phyloP scores from a whole-genome alignment of 179 eudicot genomes.

The Spinacia oleracea region DNA sequence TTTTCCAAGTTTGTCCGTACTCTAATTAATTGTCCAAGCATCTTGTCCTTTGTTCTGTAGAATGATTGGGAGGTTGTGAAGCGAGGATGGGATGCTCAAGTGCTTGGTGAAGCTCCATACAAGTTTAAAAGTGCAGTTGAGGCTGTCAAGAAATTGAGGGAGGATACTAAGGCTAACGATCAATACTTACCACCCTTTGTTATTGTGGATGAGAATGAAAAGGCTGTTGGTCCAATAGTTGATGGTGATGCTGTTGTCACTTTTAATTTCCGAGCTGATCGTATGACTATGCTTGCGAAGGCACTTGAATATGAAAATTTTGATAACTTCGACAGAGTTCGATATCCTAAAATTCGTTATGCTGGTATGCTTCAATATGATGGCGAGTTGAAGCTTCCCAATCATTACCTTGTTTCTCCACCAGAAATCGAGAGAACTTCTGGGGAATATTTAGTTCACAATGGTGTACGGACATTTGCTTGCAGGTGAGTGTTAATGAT shows the following conservation, averaged over 20 bases:
- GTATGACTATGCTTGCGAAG: slow-evolving; percentile 94
- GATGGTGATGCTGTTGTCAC: slow-evolving; percentile 99
- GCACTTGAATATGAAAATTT: slow-evolving; percentile 84
- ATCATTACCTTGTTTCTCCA: slow-evolving; percentile 80
- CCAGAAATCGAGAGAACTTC: slow-evolving; percentile 96
- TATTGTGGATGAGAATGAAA: slow-evolving; percentile 73
- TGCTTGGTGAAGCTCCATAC: slow-evolving; percentile 96
- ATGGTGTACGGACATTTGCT: slow-evolving; percentile 86
- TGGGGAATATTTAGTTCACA: slow-evolving; percentile 81
- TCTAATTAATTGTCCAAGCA: neutral
- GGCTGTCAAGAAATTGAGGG: slow-evolving; percentile 83
- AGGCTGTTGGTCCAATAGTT: slow-evolving; percentile 86
- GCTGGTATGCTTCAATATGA: slow-evolving; percentile 98
- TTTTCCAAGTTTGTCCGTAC: neutral
- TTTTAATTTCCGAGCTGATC: slow-evolving; percentile 86
- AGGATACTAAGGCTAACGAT: slow-evolving; percentile 58
- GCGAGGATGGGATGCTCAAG: slow-evolving; percentile 99
- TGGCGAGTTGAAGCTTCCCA: slow-evolving; percentile 97
- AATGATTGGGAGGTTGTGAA: slow-evolving; percentile 96
- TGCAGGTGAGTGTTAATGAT: slow-evolving; percentile 62
- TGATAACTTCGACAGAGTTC: slow-evolving; percentile 82
- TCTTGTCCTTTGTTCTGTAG: slow-evolving; percentile 38
- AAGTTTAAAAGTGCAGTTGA: slow-evolving; percentile 70
- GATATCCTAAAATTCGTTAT: slow-evolving; percentile 82
- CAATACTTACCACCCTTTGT: slow-evolving; percentile 93